phyloP scores from a whole-genome alignment of 768 basidiomycete species.

The Paxillus ammoniavirescens region DNA sequence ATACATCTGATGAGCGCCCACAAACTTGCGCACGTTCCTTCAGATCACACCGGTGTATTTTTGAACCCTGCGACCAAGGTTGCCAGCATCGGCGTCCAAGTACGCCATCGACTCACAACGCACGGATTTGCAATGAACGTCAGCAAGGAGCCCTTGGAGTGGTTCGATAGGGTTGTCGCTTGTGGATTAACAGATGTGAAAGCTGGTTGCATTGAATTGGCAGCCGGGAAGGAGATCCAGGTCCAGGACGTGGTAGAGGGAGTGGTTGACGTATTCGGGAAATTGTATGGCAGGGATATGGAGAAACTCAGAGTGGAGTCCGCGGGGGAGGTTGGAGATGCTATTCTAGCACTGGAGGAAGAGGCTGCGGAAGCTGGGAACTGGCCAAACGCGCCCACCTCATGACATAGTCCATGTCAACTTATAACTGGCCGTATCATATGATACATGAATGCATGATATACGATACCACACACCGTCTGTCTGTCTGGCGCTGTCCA shows the following conservation, averaged over 20 bases:
- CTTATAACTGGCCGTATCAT: not conserved
- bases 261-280: slow-evolving; percentile 48
- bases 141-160: slow-evolving; percentile 71
- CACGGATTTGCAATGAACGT: slow-evolving; percentile 96
- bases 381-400: slow-evolving; percentile 34
- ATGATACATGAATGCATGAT: no score
- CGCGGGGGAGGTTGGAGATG: slow-evolving; percentile 47
- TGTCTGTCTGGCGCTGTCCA: no score
- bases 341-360: slow-evolving; percentile 46
- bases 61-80: slow-evolving; percentile 78
- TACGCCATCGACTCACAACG: slow-evolving; percentile 89
- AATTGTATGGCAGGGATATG: slow-evolving; percentile 48
- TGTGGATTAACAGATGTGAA: slow-evolving; percentile 86
- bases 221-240: slow-evolving; percentile 35
- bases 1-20: slow-evolving; percentile 59
- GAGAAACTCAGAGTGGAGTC: slow-evolving; percentile 39
- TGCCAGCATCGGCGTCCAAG: slow-evolving; percentile 94
- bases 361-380: slow-evolving; percentile 41
- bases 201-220: slow-evolving; percentile 65
- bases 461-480: no score
- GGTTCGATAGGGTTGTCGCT: slow-evolving; percentile 89
- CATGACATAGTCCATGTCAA: not conserved
- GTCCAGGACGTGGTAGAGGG: slow-evolving; percentile 53
- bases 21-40: slow-evolving; percentile 53
- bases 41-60: slow-evolving; percentile 91